phyloP scores from a whole-genome alignment of 257 asterid species.

The Penstemon davidsonii region DNA sequence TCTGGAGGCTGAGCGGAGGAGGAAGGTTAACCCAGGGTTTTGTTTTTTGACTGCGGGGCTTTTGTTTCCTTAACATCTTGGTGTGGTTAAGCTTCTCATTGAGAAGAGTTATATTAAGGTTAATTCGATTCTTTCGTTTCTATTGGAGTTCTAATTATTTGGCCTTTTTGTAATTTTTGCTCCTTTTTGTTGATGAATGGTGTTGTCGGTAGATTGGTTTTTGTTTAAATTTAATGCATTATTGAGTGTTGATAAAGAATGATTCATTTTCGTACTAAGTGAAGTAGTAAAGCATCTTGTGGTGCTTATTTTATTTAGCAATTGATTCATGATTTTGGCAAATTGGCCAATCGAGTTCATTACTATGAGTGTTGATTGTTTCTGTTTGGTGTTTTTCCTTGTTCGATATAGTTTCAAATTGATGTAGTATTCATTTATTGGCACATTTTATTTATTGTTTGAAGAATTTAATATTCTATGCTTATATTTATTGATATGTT shows the following conservation, averaged over 20 bases:
- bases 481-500: too few species aligned
- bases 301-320: constrained; percentile 7
- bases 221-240: neutral
- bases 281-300: neutral
- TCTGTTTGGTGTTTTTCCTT: too few species aligned
- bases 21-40: constrained; percentile 82
- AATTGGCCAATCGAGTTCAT: too few species aligned
- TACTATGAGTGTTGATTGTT: too few species aligned
- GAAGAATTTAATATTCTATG: too few species aligned
- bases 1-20: constrained; percentile 82
- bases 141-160: neutral
- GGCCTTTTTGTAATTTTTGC: neutral
- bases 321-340: too few species aligned
- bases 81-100: constrained; percentile 79
- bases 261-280: too few species aligned
- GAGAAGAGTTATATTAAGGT: constrained; percentile 94
- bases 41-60: constrained; percentile 99
- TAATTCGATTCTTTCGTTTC: constrained; percentile 6
- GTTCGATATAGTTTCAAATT: too few species aligned
- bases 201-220: neutral
- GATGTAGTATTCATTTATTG: too few species aligned
- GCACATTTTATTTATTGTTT: too few species aligned
- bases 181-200: neutral
- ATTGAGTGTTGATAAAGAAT: neutral
- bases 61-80: constrained; percentile 93